phyloP scores from a whole-genome alignment of 352 stramenopile genomes.

The Pythium oligandrum region DNA sequence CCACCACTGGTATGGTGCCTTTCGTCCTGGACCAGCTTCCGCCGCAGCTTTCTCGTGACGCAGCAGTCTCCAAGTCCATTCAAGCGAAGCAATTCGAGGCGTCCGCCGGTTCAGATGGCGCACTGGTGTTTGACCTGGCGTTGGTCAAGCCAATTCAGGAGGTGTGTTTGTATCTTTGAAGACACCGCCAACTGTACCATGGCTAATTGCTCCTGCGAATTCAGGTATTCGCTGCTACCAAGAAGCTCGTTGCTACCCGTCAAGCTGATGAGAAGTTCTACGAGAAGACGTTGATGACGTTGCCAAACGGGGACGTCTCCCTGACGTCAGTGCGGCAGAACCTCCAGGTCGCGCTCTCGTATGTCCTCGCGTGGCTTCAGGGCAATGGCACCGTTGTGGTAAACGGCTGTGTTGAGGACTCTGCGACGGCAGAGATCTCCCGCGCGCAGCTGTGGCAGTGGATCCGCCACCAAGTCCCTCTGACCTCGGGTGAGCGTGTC shows the following conservation, averaged over 20 bases:
- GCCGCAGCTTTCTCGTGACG: slow-evolving; percentile 40
- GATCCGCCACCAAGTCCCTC: slow-evolving; percentile 51
- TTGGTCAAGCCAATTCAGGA: slow-evolving; percentile 72
- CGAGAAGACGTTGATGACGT: slow-evolving; percentile 40
- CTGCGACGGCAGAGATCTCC: slow-evolving; percentile 93
- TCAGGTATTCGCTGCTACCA: neutral
- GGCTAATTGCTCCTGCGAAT: neutral
- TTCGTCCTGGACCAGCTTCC: slow-evolving; percentile 92
- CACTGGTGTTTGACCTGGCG: slow-evolving; percentile 91
- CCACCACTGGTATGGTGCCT: slow-evolving; percentile 96
- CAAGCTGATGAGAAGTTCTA: slow-evolving; percentile 29
- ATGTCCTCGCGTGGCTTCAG: slow-evolving; percentile 89
- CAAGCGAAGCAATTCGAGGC: slow-evolving; percentile 88
- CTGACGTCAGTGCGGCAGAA: slow-evolving; percentile 79
- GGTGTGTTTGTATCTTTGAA: slow-evolving; percentile 6
- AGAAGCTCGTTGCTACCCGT: neutral
- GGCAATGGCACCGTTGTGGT: slow-evolving; percentile 89
- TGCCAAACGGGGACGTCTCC: slow-evolving; percentile 65
- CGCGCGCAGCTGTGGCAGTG: slow-evolving; percentile 91
- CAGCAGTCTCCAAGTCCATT: slow-evolving; percentile 73
- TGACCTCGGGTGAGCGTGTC: slow-evolving; percentile 21
- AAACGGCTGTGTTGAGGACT: slow-evolving; percentile 92
- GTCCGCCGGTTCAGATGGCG: slow-evolving; percentile 88
- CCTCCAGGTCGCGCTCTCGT: slow-evolving; percentile 85
- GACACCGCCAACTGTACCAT: neutral